phyloP scores from a whole-genome alignment of 495 filamentous ascomycete species.

The Lasiosphaeris hirsuta region DNA sequence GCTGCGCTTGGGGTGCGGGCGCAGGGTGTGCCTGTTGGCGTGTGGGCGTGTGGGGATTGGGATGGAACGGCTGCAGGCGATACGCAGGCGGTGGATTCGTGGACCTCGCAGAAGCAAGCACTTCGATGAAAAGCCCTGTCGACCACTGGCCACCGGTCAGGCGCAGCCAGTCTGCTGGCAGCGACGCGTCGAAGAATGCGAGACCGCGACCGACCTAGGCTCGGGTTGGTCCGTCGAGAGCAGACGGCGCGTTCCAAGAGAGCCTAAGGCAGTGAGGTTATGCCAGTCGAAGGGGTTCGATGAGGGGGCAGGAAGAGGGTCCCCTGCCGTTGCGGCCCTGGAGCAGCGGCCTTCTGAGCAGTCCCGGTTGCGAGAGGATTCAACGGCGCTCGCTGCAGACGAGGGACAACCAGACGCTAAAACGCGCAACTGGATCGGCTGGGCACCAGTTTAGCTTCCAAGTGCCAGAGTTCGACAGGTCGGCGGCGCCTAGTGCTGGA shows the following conservation, averaged over 20 bases:
- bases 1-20: neutral
- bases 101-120: slow-evolving; percentile 10
- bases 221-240: slow-evolving; percentile 16
- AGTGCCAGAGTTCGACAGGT: neutral
- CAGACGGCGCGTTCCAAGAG: slow-evolving; percentile 15
- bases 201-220: slow-evolving; percentile 16
- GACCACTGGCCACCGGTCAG: slow-evolving; percentile 5
- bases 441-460: neutral
- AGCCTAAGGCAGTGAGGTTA: slow-evolving; percentile 3
- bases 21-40: too few species aligned
- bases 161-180: slow-evolving; percentile 9
- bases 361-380: slow-evolving; percentile 7
- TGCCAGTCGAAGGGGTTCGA: slow-evolving; percentile 15
- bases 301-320: neutral
- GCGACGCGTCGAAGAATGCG: slow-evolving; percentile 18
- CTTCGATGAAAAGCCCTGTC: slow-evolving; percentile 5
- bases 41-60: slow-evolving; percentile 13
- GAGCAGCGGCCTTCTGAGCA: neutral
- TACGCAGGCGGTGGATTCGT: slow-evolving; percentile 13
- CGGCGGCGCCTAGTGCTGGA: neutral
- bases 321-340: neutral
- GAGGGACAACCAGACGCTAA: slow-evolving; percentile 5
- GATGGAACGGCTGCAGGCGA: slow-evolving; percentile 6
- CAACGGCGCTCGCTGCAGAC: slow-evolving; percentile 20
- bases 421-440: slow-evolving; percentile 3